These are phyloP conservation scores for Licmophora abbreviata DNA, from an alignment of 108 stramenopile species.

Conservation along the genomic window DNA sequence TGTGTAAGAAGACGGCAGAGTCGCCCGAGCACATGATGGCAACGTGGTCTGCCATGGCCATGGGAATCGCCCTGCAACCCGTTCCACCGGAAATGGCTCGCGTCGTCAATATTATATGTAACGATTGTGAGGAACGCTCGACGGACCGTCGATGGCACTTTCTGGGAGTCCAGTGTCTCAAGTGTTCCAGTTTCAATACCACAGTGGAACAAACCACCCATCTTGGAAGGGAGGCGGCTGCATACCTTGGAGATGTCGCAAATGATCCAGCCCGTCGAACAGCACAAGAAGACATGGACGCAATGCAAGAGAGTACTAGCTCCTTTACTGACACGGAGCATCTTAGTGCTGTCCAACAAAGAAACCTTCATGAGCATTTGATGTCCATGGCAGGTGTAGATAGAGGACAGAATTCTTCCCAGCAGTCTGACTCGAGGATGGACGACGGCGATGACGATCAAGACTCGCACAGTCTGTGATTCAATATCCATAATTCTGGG, in stretches of 20 bases:
- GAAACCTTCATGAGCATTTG: too few relatives aligned
- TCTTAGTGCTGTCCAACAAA: too few relatives aligned
- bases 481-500: too few relatives aligned
- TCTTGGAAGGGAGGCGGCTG: constrained; percentile 66
- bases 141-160: constrained; percentile 75
- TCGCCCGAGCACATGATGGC: constrained; percentile 79
- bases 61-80: constrained; percentile 67
- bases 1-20: constrained; percentile 88
- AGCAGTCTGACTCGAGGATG: too few relatives aligned
- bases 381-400: too few relatives aligned
- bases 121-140: constrained; percentile 64
- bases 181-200: constrained; percentile 75
- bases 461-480: too few relatives aligned
- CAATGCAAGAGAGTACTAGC: too few relatives aligned
- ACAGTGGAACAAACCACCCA: constrained; percentile 62
- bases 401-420: too few relatives aligned
- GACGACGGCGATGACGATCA: too few relatives aligned
- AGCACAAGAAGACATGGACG: too few relatives aligned
- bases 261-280: neutral
- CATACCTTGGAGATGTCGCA: constrained; percentile 37
- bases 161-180: constrained; percentile 62
- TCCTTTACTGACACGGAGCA: too few relatives aligned
- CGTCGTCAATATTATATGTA: constrained; percentile 77
- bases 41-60: constrained; percentile 78
- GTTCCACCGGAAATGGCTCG: constrained; percentile 74